A percentile compares a stretch with the other conserved stretches of the same genome.
phyloP scores from a whole-genome alignment of 2,329 filamentous ascomycete species.

The Grosmannia penicillata region DNA sequence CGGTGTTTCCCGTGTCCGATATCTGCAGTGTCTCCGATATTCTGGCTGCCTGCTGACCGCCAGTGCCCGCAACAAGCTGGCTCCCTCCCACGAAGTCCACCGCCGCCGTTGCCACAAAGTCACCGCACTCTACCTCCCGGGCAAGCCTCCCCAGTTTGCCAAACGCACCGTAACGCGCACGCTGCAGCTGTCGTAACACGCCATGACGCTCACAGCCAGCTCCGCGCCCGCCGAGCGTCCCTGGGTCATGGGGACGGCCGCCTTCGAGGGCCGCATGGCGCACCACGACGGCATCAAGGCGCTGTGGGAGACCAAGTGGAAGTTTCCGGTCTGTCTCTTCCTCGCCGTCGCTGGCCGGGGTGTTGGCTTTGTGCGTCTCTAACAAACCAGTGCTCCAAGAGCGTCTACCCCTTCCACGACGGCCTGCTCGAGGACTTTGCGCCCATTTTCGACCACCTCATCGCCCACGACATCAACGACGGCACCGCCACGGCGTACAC shows the following conservation, averaged over 20 bases:
- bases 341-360: too few species aligned
- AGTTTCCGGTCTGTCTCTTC: constrained; percentile 38
- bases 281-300: constrained; percentile 45
- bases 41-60: neutral
- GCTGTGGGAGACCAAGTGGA: constrained; percentile 67
- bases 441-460: constrained; percentile 50
- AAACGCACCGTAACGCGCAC: constrained; percentile 18
- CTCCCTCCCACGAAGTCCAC: constrained; percentile 4
- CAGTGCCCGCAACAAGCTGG: constrained; percentile 10
- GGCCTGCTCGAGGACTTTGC: constrained; percentile 52
- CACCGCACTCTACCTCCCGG: constrained; percentile 6
- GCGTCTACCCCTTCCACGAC: constrained; percentile 64
- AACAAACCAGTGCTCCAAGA: constrained; percentile 32
- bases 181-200: constrained; percentile 9
- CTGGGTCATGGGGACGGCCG: constrained; percentile 12
- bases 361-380: too few species aligned
- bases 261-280: constrained; percentile 30
- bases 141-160: constrained; percentile 14
- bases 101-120: constrained; percentile 15
- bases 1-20: neutral
- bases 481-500: constrained; percentile 53
- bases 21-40: neutral
- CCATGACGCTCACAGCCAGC: constrained; percentile 13
- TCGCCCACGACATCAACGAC: constrained; percentile 47
- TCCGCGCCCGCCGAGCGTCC: neutral